A percentile compares a stretch with the other conserved stretches of the same genome.
Conservation (phyloP, 441 rosid genomes). For the Bocquillonia castaneifolia region DNA sequence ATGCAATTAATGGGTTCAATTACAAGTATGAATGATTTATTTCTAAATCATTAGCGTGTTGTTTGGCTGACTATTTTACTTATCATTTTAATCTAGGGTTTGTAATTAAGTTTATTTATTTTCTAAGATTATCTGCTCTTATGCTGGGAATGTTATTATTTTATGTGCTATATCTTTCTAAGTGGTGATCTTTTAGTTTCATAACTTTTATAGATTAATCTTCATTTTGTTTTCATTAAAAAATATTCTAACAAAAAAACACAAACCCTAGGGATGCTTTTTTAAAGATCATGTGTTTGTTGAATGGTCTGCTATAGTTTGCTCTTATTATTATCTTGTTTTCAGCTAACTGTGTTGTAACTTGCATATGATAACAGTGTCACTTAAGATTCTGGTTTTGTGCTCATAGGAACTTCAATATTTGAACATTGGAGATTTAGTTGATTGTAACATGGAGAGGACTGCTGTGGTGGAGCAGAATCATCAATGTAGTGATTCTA, state of each 20-base stretch:
- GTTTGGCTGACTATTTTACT: constrained; percentile 19
- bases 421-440: constrained; percentile 24
- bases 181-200: neutral
- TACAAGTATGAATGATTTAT: constrained; percentile 13
- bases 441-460: constrained; percentile 29
- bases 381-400: constrained; percentile 8
- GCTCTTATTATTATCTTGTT: neutral
- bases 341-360: neutral
- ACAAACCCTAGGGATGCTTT: constrained; percentile 21
- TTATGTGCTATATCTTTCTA: constrained; percentile 44
- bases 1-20: constrained; percentile 25
- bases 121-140: constrained; percentile 20
- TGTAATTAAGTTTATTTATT: constrained; percentile 19
- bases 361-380: constrained; percentile 13
- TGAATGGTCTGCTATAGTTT: constrained; percentile 14
- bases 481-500: constrained; percentile 29
- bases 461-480: constrained; percentile 32
- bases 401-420: constrained; percentile 22
- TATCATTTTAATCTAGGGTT: constrained; percentile 53
- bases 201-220: constrained; percentile 8
- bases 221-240: constrained; percentile 1
- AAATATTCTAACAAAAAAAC: constrained; percentile 10
- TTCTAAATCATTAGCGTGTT: constrained; percentile 17
- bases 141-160: constrained; percentile 37
- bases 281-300: constrained; percentile 12